A percentile compares a stretch with the other conserved stretches of the same genome.
Conservation (phyloP, 352 stramenopile species). For the Globisporangium paddicum region DNA sequence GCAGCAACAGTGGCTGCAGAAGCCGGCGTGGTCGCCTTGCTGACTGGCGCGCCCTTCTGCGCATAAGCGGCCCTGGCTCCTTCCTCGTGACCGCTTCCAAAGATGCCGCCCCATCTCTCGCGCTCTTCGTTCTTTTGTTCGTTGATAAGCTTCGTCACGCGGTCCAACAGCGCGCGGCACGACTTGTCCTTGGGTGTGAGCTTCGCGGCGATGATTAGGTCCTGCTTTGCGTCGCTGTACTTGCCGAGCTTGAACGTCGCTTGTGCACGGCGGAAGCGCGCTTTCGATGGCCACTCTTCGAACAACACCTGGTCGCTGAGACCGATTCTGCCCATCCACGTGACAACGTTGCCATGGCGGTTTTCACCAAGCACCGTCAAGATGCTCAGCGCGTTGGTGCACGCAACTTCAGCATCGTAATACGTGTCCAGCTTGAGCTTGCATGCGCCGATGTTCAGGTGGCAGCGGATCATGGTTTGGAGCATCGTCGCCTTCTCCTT, state of each 20-base stretch:
- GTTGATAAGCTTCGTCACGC: slow-evolving; percentile 61
- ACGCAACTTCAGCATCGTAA: slow-evolving; percentile 68
- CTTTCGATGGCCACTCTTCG: slow-evolving; percentile 83
- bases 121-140: slow-evolving; percentile 78
- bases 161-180: slow-evolving; percentile 68
- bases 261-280: slow-evolving; percentile 78
- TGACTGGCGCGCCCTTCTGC: slow-evolving; percentile 17
- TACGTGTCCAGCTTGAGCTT: slow-evolving; percentile 74
- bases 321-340: slow-evolving; percentile 79
- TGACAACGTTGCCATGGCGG: slow-evolving; percentile 72
- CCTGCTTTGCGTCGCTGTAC: slow-evolving; percentile 64
- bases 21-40: slow-evolving; percentile 15
- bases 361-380: slow-evolving; percentile 73
- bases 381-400: slow-evolving; percentile 80
- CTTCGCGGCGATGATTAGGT: slow-evolving; percentile 73
- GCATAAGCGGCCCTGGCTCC: slow-evolving; percentile 2
- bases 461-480: slow-evolving; percentile 87
- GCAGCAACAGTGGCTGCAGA: slow-evolving; percentile 15
- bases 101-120: slow-evolving; percentile 78
- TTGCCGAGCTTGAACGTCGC: slow-evolving; percentile 73
- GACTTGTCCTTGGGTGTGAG: slow-evolving; percentile 81
- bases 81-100: slow-evolving; percentile 37
- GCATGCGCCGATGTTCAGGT: slow-evolving; percentile 82
- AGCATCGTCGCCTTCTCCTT: slow-evolving; percentile 86
- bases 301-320: slow-evolving; percentile 79